phyloP scores from a whole-genome alignment of 2,329 filamentous ascomycete genomes.

The Aureobasidium sp. region DNA sequence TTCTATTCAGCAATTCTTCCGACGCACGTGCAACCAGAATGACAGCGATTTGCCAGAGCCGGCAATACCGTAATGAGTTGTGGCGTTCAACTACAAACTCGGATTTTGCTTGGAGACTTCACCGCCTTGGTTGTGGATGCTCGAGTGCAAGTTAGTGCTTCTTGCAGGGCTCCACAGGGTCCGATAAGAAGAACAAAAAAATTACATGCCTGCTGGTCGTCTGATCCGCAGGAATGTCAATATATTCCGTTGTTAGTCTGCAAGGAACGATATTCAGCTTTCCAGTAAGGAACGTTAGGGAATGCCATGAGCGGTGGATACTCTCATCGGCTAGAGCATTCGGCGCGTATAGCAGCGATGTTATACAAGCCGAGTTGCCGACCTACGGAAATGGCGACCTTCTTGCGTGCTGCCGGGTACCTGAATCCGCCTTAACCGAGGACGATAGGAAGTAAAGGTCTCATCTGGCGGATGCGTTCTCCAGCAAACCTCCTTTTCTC shows the following conservation, averaged over 20 bases:
- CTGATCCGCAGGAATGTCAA: not conserved
- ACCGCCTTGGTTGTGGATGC: not conserved
- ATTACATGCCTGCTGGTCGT: not conserved
- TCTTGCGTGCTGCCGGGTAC: not conserved
- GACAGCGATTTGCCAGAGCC: not conserved
- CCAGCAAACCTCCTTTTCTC: not conserved
- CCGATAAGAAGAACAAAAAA: not conserved
- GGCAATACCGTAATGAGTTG: not conserved
- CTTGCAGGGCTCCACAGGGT: not conserved
- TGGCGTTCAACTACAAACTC: not conserved
- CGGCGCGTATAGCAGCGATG: not conserved
- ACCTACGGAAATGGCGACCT: not conserved
- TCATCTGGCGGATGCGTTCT: not conserved
- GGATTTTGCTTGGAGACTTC: not conserved
- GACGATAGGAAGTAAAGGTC: not conserved
- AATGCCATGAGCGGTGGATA: not conserved
- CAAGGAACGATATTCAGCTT: constrained; percentile 1
- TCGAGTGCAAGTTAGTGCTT: not conserved
- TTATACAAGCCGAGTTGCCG: constrained; percentile 1
- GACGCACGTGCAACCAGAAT: not conserved
- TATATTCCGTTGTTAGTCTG: not conserved
- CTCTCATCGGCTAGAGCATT: not conserved
- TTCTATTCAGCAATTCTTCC: not conserved
- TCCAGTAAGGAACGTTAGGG: not conserved
- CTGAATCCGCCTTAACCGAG: not conserved